Percentiles rank a stretch among this genome's conserved stretches.
Evolutionary conservation across 139 green algal genomes (phyloP).

Genomic region (Edaphochlamys debaryana): DNA sequence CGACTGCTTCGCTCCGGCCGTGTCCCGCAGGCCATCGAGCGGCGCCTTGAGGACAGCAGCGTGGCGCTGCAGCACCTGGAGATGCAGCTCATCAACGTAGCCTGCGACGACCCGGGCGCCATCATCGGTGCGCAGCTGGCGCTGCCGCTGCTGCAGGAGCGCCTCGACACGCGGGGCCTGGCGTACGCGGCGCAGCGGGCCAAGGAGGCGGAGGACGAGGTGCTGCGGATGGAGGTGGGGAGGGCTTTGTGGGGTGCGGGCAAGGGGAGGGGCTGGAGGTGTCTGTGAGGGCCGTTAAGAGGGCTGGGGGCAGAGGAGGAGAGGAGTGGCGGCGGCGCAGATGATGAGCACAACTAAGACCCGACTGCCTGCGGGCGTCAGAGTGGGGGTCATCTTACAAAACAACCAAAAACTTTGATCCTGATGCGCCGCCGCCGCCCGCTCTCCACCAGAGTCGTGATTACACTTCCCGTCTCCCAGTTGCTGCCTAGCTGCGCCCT

Average conservation of each 20-base stretch:
- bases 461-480: no score
- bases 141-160: conserved; percentile 78
- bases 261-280: not conserved
- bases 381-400: conserved; percentile 2
- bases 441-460: no score
- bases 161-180: conserved; percentile 65
- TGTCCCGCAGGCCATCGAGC: conserved; percentile 57
- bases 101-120: conserved; percentile 84
- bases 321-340: not conserved
- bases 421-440: conserved; percentile 46
- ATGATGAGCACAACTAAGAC: conserved; percentile 28
- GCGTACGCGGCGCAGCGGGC: conserved; percentile 67
- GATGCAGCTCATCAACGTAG: conserved; percentile 78
- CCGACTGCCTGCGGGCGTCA: conserved; percentile 23
- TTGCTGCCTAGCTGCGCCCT: no score
- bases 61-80: conserved; percentile 85
- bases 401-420: conserved; percentile 66
- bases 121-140: conserved; percentile 73
- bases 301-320: not conserved
- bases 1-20: no score
- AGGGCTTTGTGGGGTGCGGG: not conserved
- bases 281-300: no score
- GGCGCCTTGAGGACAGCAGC: conserved; percentile 71
- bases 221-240: conserved; percentile 83
- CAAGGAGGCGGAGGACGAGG: conserved; percentile 75